These are phyloP conservation scores for Phylloporus sp. DNA, from an alignment of 768 basidiomycete genomes.

Conservation along the genomic window DNA sequence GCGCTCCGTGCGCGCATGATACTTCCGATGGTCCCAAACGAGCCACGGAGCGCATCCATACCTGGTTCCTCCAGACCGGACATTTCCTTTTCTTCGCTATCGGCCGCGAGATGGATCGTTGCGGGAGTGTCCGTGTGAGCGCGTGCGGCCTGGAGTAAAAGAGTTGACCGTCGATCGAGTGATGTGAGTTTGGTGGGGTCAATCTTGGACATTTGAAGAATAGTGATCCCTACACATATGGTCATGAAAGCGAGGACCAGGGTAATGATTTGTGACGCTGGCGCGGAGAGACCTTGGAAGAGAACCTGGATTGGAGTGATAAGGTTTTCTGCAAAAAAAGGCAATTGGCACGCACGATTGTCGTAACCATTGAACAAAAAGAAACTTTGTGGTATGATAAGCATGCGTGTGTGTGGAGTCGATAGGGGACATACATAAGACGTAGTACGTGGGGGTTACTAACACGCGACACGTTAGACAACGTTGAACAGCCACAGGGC, in stretches of 20 bases:
- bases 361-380: conserved; percentile 81
- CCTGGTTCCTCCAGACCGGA: conserved; percentile 82
- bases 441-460: conserved; percentile 89
- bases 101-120: conserved; percentile 29
- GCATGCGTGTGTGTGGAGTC: neutral
- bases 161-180: conserved; percentile 86
- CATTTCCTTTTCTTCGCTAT: conserved; percentile 59
- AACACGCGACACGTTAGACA: conserved; percentile 17
- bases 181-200: conserved; percentile 76
- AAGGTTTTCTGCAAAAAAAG: neutral
- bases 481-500: neutral
- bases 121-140: conserved; percentile 55
- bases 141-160: conserved; percentile 85
- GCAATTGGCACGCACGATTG: conserved; percentile 52
- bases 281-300: conserved; percentile 83
- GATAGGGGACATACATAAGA: conserved; percentile 54
- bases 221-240: conserved; percentile 88
- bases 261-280: conserved; percentile 77
- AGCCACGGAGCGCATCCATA: conserved; percentile 86
- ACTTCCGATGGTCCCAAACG: conserved; percentile 87
- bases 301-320: conserved; percentile 56
- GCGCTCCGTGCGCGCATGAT: conserved; percentile 72
- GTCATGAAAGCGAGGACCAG: conserved; percentile 90
- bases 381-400: conserved; percentile 49
- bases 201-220: conserved; percentile 94